phyloP scores from a whole-genome alignment of 2,329 filamentous ascomycete genomes.

The Hirsutella minnesotensis region DNA sequence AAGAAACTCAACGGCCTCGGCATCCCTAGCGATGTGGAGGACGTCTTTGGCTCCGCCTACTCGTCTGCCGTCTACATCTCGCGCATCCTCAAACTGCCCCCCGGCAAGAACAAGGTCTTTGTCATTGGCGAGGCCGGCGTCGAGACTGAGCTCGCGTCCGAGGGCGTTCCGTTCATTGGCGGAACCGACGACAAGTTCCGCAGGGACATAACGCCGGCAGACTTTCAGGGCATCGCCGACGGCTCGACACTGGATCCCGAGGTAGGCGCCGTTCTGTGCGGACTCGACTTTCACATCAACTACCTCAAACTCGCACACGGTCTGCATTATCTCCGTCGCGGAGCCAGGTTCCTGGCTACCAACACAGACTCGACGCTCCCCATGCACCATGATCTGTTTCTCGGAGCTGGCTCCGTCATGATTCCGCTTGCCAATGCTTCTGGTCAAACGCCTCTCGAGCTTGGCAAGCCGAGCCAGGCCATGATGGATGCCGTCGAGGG shows the following conservation, averaged over 20 bases:
- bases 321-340: conserved; percentile 72
- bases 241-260: conserved; percentile 69
- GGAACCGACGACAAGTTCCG: conserved; percentile 72
- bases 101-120: conserved; percentile 83
- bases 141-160: conserved; percentile 73
- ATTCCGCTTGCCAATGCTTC: conserved; percentile 67
- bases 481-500: conserved; percentile 99
- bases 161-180: conserved; percentile 70
- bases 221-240: conserved; percentile 70
- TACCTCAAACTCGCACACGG: conserved; percentile 84
- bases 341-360: conserved; percentile 82
- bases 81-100: conserved; percentile 70
- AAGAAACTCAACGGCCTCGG: conserved; percentile 77
- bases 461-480: conserved; percentile 93
- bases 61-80: conserved; percentile 92
- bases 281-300: conserved; percentile 89
- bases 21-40: conserved; percentile 70
- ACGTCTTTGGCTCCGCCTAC: conserved; percentile 94
- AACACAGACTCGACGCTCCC: conserved; percentile 89
- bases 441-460: conserved; percentile 55
- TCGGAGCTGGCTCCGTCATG: conserved; percentile 76
- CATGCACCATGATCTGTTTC: conserved; percentile 71
- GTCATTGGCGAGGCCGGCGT: conserved; percentile 86
- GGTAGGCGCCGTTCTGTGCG: conserved; percentile 80
- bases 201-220: conserved; percentile 66